Conservation (phyloP, 371 early-diverging fungal genomes). For the Rhizopus sp. region DNA sequence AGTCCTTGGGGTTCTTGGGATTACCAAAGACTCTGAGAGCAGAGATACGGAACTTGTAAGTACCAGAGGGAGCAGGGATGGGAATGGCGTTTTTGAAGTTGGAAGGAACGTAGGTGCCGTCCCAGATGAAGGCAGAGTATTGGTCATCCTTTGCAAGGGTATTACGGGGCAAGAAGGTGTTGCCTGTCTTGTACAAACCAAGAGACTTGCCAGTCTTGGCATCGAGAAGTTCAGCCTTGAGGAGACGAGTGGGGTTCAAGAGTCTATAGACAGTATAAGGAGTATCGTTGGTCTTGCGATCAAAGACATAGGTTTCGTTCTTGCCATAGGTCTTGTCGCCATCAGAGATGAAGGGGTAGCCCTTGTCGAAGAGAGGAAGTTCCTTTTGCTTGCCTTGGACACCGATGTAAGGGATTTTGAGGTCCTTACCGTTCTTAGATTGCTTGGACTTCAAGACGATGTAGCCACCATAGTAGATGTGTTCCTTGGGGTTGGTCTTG, state of each 20-base stretch:
- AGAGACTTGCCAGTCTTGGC: slow-evolving; percentile 24
- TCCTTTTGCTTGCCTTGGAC: slow-evolving; percentile 47
- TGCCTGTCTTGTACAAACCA: slow-evolving; percentile 21
- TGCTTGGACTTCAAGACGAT: slow-evolving; percentile 27
- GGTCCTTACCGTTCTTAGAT: slow-evolving; percentile 17
- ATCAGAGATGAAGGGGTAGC: slow-evolving; percentile 17
- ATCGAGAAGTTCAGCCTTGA: slow-evolving; percentile 30
- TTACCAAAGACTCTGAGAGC: slow-evolving; percentile 34
- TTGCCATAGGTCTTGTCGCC: slow-evolving; percentile 15
- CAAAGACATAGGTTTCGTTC: slow-evolving; percentile 24
- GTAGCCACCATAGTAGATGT: slow-evolving; percentile 40
- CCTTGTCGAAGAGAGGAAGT: slow-evolving; percentile 32
- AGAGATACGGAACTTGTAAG: slow-evolving; percentile 25
- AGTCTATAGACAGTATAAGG: slow-evolving; percentile 33
- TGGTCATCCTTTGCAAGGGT: slow-evolving; percentile 9
- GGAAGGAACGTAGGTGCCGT: slow-evolving; percentile 32
- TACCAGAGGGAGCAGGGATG: slow-evolving; percentile 22
- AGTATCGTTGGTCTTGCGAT: slow-evolving; percentile 16
- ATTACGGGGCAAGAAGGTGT: slow-evolving; percentile 28
- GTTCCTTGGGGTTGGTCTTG: slow-evolving; percentile 36
- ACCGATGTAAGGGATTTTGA: slow-evolving; percentile 59
- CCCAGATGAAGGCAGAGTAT: slow-evolving; percentile 20
- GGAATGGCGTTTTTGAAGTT: slow-evolving; percentile 12
- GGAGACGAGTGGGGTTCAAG: slow-evolving; percentile 25
- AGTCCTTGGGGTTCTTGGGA: slow-evolving; percentile 28